These are phyloP conservation scores for Tuber aestivum DNA, from an alignment of 495 filamentous ascomycete species.

Conservation along the genomic window DNA sequence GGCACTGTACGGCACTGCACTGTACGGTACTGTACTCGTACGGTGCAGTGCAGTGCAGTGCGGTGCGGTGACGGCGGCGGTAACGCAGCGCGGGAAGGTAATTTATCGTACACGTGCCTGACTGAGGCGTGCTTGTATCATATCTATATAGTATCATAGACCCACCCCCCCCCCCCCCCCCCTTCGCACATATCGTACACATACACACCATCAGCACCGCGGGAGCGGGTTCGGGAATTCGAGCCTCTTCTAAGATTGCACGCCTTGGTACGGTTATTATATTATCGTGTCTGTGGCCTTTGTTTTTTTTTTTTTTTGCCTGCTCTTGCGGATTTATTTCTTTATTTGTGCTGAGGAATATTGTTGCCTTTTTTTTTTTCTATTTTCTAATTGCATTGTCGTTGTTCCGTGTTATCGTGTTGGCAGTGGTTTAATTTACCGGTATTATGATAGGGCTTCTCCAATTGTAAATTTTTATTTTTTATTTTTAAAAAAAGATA, in stretches of 20 bases:
- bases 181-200: too few relatives aligned
- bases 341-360: not conserved
- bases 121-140: too few relatives aligned
- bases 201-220: not conserved
- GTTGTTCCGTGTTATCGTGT: not conserved
- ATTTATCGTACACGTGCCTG: too few relatives aligned
- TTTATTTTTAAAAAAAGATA: not conserved
- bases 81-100: too few relatives aligned
- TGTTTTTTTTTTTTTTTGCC: too few relatives aligned
- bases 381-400: not conserved
- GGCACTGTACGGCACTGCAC: too few relatives aligned
- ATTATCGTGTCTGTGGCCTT: not conserved
- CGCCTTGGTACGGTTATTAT: not conserved
- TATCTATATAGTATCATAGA: too few relatives aligned
- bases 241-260: not conserved
- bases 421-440: not conserved
- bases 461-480: too few relatives aligned
- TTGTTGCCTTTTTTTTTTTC: not conserved
- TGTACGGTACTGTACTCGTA: too few relatives aligned
- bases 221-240: not conserved
- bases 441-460: not conserved
- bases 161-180: too few relatives aligned
- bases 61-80: too few relatives aligned
- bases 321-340: not conserved
- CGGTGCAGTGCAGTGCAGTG: too few relatives aligned